phyloP scores from a whole-genome alignment of 2,329 filamentous ascomycete species.

The Xylariales sp. region DNA sequence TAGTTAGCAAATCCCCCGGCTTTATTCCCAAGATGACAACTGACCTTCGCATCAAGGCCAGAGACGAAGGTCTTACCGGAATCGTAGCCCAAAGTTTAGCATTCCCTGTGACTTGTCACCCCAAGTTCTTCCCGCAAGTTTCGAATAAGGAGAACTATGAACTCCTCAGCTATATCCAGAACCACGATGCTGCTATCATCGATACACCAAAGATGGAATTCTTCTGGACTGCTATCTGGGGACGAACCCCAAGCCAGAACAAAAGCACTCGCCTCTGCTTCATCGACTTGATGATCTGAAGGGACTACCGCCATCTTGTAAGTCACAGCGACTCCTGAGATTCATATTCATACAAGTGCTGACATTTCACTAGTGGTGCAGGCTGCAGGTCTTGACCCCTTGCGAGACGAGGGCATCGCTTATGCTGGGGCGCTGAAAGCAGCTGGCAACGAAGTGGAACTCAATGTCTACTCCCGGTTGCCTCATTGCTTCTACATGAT shows the following conservation, averaged over 20 bases:
- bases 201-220: constrained; percentile 25
- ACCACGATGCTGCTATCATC: constrained; percentile 26
- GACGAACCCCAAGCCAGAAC: constrained; percentile 19
- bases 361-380: constrained; percentile 26
- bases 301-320: constrained; percentile 29
- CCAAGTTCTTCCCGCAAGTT: constrained; percentile 26
- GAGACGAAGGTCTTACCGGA: constrained; percentile 26
- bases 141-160: constrained; percentile 26
- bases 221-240: constrained; percentile 30
- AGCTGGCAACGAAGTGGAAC: constrained; percentile 27
- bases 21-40: background rate
- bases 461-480: constrained; percentile 29
- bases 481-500: constrained; percentile 28
- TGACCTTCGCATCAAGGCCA: constrained; percentile 23
- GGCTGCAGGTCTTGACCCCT: constrained; percentile 28
- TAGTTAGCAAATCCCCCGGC: constrained; percentile 25
- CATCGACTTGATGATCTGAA: constrained; percentile 21
- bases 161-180: constrained; percentile 30
- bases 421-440: constrained; percentile 30
- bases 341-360: background rate
- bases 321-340: constrained; percentile 13
- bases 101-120: constrained; percentile 32
- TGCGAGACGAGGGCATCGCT: constrained; percentile 35
- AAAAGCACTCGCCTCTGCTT: constrained; percentile 28
- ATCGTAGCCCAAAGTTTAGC: constrained; percentile 29